Evolutionary conservation across 176 grass and related monocot genomes (phyloP), one percentile per base, ranked within the genome.

Genomic region (Carex kokanica): DNA sequence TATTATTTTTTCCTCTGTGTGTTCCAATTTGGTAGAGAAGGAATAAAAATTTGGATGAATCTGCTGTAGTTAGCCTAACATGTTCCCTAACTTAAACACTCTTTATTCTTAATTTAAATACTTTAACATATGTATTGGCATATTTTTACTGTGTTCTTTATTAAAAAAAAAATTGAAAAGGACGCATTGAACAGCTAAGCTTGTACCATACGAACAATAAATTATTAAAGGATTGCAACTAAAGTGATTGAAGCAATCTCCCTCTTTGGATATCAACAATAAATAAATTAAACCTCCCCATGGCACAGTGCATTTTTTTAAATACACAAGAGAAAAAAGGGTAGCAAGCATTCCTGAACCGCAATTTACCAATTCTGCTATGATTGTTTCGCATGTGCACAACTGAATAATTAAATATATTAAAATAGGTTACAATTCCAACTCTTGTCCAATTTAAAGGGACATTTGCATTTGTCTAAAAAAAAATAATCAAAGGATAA

Each of bases 1-100:
- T 6, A 15, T 55, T 55, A 73, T 73, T 51, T 14, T 75, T 21
- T 77, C 0, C 5, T 38, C 36, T 38, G 14, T 54, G 23, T 55
- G 21, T 77, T 77, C 13, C 5, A 16, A 15, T 55, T 17, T 55
- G 23, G 24, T 25, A 25, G 24, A 29, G 47, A 31, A 55, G 47
- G 73, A 77, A 77, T 77, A 77, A 54, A 29, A 31, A 77, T 15
- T 77, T 77, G 24, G 1, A 25, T 25, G 24, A 25, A 25, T 25
- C 24, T 25, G 24, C 24, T 25, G 24, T 25, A 25, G 24, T 25
- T 25, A 25, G 24, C 24, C 73, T 53, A 77, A 77, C 70, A 74
- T 74, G 70, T 74, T 27, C 70, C 70, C 70, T 5, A 74, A 74
- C 43, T 74, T 74, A 52, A 52, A 74, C 38, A 73, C 38, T 41